Percentiles rank a stretch among this genome's conserved stretches.
These are phyloP conservation scores for Sphagnum tenellum DNA, from an alignment of 225 moss, liverwort and hornwort species.

Conservation along the genomic window DNA sequence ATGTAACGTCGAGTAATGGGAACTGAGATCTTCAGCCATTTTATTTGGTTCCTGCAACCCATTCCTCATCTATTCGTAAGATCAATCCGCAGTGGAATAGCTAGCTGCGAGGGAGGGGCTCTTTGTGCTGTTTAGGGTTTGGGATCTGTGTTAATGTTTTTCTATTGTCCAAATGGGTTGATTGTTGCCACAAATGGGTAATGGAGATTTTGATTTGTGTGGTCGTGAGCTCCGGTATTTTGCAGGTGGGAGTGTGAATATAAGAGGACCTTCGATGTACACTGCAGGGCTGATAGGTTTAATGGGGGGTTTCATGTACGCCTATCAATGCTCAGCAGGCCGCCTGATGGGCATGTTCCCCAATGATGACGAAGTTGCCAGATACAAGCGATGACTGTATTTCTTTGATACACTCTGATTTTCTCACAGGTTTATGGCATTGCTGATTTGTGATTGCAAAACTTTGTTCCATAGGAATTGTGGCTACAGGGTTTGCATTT, in stretches of 20 bases:
- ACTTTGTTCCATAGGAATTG: too few species aligned
- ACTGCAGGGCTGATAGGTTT: conserved; percentile 91
- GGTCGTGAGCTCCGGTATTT: conserved; percentile 1
- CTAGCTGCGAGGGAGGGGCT: too few species aligned
- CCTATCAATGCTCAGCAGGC: conserved; percentile 90
- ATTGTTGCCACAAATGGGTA: background rate
- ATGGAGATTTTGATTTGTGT: background rate
- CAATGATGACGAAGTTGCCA: conserved; percentile 85
- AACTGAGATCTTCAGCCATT: too few species aligned
- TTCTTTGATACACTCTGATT: background rate
- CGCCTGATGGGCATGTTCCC: conserved; percentile 97
- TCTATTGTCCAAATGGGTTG: background rate
- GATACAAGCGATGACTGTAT: conserved; percentile 32
- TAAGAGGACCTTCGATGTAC: conserved; percentile 94
- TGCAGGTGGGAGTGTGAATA: conserved; percentile 79
- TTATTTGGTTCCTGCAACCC: too few species aligned
- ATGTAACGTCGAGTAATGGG: too few species aligned
- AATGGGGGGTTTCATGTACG: conserved; percentile 98
- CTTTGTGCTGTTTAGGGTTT: too few species aligned
- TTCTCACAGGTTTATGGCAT: background rate
- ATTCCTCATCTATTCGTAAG: too few species aligned
- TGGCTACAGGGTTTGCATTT: too few species aligned
- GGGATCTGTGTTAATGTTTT: too few species aligned
- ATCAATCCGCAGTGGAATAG: too few species aligned
- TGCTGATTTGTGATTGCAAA: too few species aligned